Evolutionary conservation across 257 asterid species (phyloP).

Genomic region (Linderniella brevidens): DNA sequence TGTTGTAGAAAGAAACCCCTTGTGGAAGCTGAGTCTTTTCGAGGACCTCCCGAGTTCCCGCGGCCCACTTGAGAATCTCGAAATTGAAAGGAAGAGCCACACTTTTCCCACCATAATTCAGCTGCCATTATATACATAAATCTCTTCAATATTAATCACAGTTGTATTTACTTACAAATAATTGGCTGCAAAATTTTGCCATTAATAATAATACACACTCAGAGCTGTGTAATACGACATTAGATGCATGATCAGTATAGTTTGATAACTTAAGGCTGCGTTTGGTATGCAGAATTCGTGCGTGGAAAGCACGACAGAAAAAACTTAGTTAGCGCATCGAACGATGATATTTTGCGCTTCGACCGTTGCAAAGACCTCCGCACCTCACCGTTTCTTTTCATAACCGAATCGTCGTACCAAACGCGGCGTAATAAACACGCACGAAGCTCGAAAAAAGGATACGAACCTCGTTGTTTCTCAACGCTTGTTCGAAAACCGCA

Average conservation of each 20-base stretch:
- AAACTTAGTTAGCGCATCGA: no score
- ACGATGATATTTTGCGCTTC: no score
- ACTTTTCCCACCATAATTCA: constrained; percentile 37
- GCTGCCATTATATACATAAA: constrained; percentile 26
- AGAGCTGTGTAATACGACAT: no score
- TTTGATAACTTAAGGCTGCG: no score
- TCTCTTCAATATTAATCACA: background rate
- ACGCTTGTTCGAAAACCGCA: constrained; percentile 46
- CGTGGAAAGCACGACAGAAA: no score
- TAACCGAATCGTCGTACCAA: background rate
- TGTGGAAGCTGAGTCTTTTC: constrained; percentile 39
- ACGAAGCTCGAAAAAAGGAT: background rate
- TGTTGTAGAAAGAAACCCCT: constrained; percentile 63
- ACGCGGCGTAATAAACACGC: background rate
- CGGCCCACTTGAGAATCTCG: constrained; percentile 57
- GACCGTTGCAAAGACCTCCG: background rate
- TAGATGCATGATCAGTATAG: no score
- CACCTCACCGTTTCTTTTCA: no score
- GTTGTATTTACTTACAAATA: background rate
- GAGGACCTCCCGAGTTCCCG: constrained; percentile 53
- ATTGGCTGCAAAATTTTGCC: background rate
- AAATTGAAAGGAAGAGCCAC: constrained; percentile 66
- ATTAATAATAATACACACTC: background rate
- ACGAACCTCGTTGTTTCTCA: constrained; percentile 56
- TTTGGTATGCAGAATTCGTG: no score